These are phyloP conservation scores for Wickerhamomyces ciferrii DNA, from an alignment of 805 yeast genomes.

Conservation along the genomic window DNA sequence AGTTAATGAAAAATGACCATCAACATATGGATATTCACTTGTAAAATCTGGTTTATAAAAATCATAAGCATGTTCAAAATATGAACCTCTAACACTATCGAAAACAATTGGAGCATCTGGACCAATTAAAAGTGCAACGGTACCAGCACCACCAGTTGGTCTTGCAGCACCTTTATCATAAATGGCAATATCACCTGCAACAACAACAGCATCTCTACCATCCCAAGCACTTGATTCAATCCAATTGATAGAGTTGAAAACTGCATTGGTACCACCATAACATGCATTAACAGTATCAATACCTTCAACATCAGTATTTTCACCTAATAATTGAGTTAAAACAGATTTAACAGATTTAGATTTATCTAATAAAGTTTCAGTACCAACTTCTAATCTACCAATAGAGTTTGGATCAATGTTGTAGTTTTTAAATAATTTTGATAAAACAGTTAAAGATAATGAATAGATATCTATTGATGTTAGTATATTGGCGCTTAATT, in stretches of 20 bases:
- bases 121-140: constrained; percentile 91
- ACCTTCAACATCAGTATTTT: constrained; percentile 90
- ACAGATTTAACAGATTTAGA: constrained; percentile 96
- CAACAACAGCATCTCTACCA: constrained; percentile 96
- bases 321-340: constrained; percentile 88
- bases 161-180: constrained; percentile 97
- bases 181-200: constrained; percentile 96
- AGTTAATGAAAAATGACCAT: constrained; percentile 90
- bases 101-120: constrained; percentile 97
- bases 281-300: constrained; percentile 95
- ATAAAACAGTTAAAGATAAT: constrained; percentile 81
- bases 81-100: constrained; percentile 84
- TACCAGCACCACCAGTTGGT: constrained; percentile 99
- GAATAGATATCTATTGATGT: constrained; percentile 74
- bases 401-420: constrained; percentile 73
- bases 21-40: constrained; percentile 94
- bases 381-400: constrained; percentile 97
- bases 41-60: constrained; percentile 97
- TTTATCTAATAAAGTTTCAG: constrained; percentile 94
- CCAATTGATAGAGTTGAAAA: constrained; percentile 94
- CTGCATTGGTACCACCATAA: constrained; percentile 96
- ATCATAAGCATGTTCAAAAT: constrained; percentile 96
- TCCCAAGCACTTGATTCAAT: constrained; percentile 95
- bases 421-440: constrained; percentile 73
- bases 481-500: background rate